Evolutionary conservation across 495 filamentous ascomycete species (phyloP), one percentile per base, ranked within the genome.

Genomic region (Thermothielavioides terrestris): DNA sequence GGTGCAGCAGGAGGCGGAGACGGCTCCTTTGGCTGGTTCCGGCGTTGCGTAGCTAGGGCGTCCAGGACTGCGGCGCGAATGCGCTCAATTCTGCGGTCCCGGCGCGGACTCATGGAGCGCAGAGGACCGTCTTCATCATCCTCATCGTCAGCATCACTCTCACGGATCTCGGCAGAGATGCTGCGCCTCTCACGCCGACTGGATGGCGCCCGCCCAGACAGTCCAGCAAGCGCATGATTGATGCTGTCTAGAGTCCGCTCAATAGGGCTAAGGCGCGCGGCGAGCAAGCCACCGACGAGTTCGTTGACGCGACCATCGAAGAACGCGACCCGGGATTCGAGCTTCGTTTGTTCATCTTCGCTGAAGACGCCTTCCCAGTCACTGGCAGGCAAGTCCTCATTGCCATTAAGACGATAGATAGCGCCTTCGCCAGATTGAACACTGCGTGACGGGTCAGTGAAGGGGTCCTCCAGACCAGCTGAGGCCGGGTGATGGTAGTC

Each of bases 131-230:
- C 67, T 6, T 80, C 82, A 21, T 94, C 88, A 57, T 94, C 90
- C 60, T 95, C 90, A 54, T 97, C 92, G 54, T 97, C 92, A 2
- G 91, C 92, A 68, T 96, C 92, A 50, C 89, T 95, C 40, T 90
- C 77, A 40, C 80, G 80, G 34, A 79, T 66, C 34, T 83, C 80
- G 9, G 74, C 76, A 40, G 83, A 84, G 15, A 78, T 62, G 54
- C 82, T 84, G 53, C 77, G 72, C 55, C 67, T 66, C 14, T 72
- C 70, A 5, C 69, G 71, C 31, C 70, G 63, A 30, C 63, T 71
- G 18, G 75, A 73, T 0, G 70, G 64, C 12, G 72, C 51, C 36
- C 71, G 63, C 23, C 62, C 65, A 27, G 67, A 61, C 34, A 69
- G 47, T 28, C 71, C 69, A 42, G 67, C 72, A 40, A 95, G 63